Base-by-base conservation (phyloP, 306 rosid genomes). In the Trichosanthes truncata region DNA sequence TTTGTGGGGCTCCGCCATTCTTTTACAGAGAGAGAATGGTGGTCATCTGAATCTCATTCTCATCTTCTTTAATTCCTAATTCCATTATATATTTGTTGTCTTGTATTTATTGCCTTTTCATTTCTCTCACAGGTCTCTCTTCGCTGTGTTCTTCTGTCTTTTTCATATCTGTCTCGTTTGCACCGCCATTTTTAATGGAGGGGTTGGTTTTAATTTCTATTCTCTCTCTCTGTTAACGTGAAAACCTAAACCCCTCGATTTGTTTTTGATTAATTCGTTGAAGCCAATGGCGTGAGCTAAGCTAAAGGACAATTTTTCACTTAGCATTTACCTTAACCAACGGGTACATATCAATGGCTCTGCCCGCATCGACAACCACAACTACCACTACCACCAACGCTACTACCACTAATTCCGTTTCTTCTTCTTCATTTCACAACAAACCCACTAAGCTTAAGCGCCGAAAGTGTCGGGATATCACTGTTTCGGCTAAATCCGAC, bases 381-480 rank as follows among this genome's bases (percentile, higher is more conserved):
- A 71, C 87, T 29, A 84, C 84, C 49, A 29, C 33, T 29, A 25
- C 74, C 35, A 33, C 40, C 15, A 69, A 78, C 9, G 55, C 62
- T 9, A 80, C 79, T 33, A 25, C 90, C 38, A 51, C 87, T 41
- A 81, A 84, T 60, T 57, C 80, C 51, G 38, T 61, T 35, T 62
- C 63, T 52, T 74, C 88, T 48, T 61, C 87, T 85, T 89, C 86
- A 81, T 18, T 84, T 43, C 88, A 83, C 74, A 83, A 86, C 84
- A 93, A 87, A 74, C 91, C 90, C 89, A 77, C 83, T 1, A 93
- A 89, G 80, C 86, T 91, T 72, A 93, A 85, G 81, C 92, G 94
- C 78, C 91, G 93, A 67, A 90, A 85, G 87, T 83, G 43, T 76
- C 84, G 93, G 0, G 86, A 90, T 69, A 84, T 88, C 12, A 85